phyloP scores from a whole-genome alignment of 306 rosid genomes.

The Vigna angularis region DNA sequence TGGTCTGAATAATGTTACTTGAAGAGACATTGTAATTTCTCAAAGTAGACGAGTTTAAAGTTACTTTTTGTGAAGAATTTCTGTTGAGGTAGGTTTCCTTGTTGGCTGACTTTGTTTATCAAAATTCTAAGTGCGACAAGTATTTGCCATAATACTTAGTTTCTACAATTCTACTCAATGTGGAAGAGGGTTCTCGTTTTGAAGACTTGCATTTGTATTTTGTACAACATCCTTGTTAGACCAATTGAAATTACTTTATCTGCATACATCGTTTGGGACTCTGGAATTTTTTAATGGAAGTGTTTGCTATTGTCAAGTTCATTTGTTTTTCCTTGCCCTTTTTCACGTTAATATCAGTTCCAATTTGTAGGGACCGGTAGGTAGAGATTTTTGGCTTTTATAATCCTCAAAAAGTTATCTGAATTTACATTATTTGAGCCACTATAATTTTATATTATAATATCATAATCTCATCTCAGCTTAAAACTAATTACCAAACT shows the following conservation, averaged over 20 bases:
- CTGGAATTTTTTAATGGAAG: slow-evolving; percentile 14
- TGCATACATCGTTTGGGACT: neutral
- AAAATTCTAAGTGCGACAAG: slow-evolving; percentile 39
- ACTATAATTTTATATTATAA: slow-evolving; percentile 20
- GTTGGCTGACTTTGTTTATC: slow-evolving; percentile 26
- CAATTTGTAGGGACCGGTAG: slow-evolving; percentile 51
- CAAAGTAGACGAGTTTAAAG: slow-evolving; percentile 38
- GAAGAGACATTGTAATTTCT: slow-evolving; percentile 27
- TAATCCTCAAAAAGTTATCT: slow-evolving; percentile 54
- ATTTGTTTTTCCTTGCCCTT: slow-evolving; percentile 19
- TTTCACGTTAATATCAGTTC: slow-evolving; percentile 38
- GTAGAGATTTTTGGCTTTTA: slow-evolving; percentile 34
- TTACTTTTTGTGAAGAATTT: slow-evolving; percentile 45
- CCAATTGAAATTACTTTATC: slow-evolving; percentile 12
- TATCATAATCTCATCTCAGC: slow-evolving; percentile 6
- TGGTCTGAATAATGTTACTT: slow-evolving; percentile 2
- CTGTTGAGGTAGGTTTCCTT: neutral
- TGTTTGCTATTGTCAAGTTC: slow-evolving; percentile 36
- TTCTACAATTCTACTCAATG: slow-evolving; percentile 24
- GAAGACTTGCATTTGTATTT: slow-evolving; percentile 8
- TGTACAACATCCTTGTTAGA: neutral
- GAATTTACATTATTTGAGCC: slow-evolving; percentile 57
- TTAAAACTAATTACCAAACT: slow-evolving; percentile 29
- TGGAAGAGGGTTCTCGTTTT: slow-evolving; percentile 29
- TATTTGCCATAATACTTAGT: slow-evolving; percentile 33